Conservation (phyloP, 805 yeast genomes). For the Barnettozyma salicaria region DNA sequence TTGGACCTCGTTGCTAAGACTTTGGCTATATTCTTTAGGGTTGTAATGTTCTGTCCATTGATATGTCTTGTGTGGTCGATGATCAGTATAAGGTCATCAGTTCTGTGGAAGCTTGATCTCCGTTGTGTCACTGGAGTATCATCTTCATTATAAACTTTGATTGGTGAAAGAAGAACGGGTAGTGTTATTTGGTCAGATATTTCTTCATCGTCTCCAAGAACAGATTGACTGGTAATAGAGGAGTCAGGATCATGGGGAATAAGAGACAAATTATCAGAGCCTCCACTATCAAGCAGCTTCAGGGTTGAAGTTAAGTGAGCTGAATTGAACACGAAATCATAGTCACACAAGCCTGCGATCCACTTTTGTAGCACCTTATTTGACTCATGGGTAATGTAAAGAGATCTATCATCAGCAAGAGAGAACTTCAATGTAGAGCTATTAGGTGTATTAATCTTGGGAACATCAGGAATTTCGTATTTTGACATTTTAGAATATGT, state of each 20-base stretch:
- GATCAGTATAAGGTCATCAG: constrained; percentile 13
- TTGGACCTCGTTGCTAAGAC: constrained; percentile 16
- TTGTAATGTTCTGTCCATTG: constrained; percentile 4
- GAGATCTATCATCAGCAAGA: constrained; percentile 16
- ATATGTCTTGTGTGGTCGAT: constrained; percentile 18
- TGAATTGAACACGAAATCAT: constrained; percentile 27
- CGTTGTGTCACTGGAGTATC: constrained; percentile 8
- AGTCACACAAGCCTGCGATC: constrained; percentile 35
- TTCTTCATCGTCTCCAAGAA: neutral
- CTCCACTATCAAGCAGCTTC: constrained; percentile 11
- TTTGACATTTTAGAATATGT: constrained; percentile 9
- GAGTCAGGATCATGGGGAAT: neutral
- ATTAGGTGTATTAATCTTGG: constrained; percentile 18
- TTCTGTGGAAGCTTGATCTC: constrained; percentile 8
- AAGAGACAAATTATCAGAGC: constrained; percentile 15
- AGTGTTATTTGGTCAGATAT: constrained; percentile 14
- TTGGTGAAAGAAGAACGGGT: constrained; percentile 23
- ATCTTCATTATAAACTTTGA: constrained; percentile 12
- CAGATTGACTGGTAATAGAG: neutral
- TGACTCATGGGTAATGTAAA: constrained; percentile 25
- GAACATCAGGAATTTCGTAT: constrained; percentile 7
- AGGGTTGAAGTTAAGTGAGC: constrained; percentile 29
- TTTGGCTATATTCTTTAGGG: constrained; percentile 20
- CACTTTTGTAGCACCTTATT: constrained; percentile 34
- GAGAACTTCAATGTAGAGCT: constrained; percentile 17